Percentiles rank a stretch among this genome's conserved stretches.
Evolutionary conservation across 208 protist species (phyloP).

Genomic region (Wallacemonas sp.): DNA sequence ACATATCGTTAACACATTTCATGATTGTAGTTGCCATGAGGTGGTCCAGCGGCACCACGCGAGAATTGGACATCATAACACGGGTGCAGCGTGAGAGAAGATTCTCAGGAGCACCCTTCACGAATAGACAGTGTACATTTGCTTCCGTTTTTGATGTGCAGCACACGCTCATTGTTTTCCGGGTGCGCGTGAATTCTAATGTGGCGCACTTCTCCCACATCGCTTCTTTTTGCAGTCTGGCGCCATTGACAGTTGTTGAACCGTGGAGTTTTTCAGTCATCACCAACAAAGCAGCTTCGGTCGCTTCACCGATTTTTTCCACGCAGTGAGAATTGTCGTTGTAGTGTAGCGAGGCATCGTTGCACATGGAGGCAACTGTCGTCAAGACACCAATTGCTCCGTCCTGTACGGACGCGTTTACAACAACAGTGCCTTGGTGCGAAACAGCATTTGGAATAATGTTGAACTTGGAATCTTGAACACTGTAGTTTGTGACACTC

Average conservation of each 20-base stretch:
- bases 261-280: constrained; percentile 92
- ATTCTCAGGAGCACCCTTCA: constrained; percentile 96
- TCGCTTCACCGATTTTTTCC: constrained; percentile 87
- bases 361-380: constrained; percentile 71
- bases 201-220: constrained; percentile 69
- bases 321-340: constrained; percentile 32
- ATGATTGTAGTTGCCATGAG: constrained; percentile 28
- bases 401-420: constrained; percentile 28
- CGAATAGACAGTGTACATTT: constrained; percentile 62
- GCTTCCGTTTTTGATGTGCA: constrained; percentile 28
- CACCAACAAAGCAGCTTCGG: constrained; percentile 89
- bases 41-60: constrained; percentile 39
- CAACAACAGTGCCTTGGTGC: not conserved
- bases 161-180: constrained; percentile 96
- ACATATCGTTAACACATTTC: constrained; percentile 50
- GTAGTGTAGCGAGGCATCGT: constrained; percentile 69
- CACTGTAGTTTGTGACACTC: constrained; percentile 29
- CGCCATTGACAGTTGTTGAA: constrained; percentile 26
- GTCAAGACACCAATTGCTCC: constrained; percentile 60
- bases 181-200: constrained; percentile 94
- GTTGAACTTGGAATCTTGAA: constrained; percentile 64
- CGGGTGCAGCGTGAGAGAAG: constrained; percentile 87
- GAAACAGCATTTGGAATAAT: constrained; percentile 37
- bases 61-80: constrained; percentile 54
- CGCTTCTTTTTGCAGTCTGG: constrained; percentile 19